Conservation (phyloP, 2,329 filamentous ascomycete species). For the Scorias spongiosa region DNA sequence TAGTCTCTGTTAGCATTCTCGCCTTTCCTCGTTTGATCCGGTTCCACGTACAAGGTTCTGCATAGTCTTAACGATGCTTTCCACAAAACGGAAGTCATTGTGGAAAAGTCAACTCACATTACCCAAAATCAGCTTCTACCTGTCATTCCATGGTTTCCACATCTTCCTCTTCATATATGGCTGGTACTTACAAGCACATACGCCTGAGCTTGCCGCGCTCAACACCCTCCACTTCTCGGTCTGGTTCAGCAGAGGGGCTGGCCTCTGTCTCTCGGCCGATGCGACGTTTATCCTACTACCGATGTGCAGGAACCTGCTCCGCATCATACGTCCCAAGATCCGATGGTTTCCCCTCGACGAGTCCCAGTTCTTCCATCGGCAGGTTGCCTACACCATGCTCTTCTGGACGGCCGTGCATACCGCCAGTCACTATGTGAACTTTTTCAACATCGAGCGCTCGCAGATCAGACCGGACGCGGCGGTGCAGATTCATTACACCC, state of each 20-base stretch:
- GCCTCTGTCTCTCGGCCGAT: slow-evolving; percentile 71
- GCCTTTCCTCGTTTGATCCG: no score
- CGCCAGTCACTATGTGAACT: slow-evolving; percentile 85
- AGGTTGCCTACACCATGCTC: slow-evolving; percentile 79
- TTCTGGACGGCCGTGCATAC: slow-evolving; percentile 70
- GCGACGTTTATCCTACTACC: slow-evolving; percentile 77
- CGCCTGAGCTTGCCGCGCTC: slow-evolving; percentile 55
- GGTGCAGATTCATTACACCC: slow-evolving; percentile 77
- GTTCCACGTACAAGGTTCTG: no score
- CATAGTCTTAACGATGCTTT: slow-evolving; percentile 1
- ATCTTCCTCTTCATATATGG: slow-evolving; percentile 22
- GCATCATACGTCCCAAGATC: slow-evolving; percentile 72
- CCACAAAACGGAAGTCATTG: slow-evolving; percentile 15
- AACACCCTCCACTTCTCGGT: slow-evolving; percentile 79
- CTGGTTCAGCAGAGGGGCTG: slow-evolving; percentile 90
- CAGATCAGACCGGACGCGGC: slow-evolving; percentile 71
- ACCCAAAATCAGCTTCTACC: slow-evolving; percentile 22
- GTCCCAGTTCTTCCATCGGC: slow-evolving; percentile 90
- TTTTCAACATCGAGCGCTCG: slow-evolving; percentile 81
- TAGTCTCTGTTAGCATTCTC: no score
- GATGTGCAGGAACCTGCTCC: slow-evolving; percentile 83
- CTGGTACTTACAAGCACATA: slow-evolving; percentile 49
- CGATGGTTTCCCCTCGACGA: slow-evolving; percentile 88
- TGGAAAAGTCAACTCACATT: slow-evolving; percentile 19
- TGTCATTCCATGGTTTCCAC: slow-evolving; percentile 23